Evolutionary conservation across 2,329 filamentous ascomycete genomes (phyloP).

Genomic region (Dactylellina sp.): DNA sequence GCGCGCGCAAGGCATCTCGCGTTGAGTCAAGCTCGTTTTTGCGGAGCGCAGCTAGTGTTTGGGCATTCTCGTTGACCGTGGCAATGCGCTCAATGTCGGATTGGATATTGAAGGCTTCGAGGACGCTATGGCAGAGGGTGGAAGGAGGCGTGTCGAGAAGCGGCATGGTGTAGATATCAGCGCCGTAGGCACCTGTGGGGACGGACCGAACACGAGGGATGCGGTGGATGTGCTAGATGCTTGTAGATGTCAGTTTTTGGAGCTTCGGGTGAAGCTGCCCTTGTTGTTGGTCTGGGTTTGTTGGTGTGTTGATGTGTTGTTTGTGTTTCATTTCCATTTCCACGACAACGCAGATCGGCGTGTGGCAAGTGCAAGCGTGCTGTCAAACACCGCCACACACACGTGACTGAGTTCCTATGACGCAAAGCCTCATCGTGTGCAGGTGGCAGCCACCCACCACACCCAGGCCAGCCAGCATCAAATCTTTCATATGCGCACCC

Average conservation of each 20-base stretch:
- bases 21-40: constrained; percentile 64
- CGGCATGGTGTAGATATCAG: constrained; percentile 20
- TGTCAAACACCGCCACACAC: constrained; percentile 32
- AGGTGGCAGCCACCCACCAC: neutral
- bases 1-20: constrained; percentile 55
- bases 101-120: constrained; percentile 79
- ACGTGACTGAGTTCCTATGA: constrained; percentile 43
- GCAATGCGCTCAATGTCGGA: constrained; percentile 86
- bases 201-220: neutral
- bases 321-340: constrained; percentile 54
- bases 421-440: constrained; percentile 53
- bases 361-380: constrained; percentile 30
- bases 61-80: constrained; percentile 85
- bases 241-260: constrained; percentile 34
- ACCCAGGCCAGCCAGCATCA: constrained; percentile 11
- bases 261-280: constrained; percentile 70
- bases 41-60: constrained; percentile 85
- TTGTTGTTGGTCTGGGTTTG: constrained; percentile 86
- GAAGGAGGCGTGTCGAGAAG: constrained; percentile 49
- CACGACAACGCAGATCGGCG: constrained; percentile 42
- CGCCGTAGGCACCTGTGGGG: neutral
- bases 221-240: neutral
- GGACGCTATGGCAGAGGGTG: constrained; percentile 46
- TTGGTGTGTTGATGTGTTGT: constrained; percentile 46
- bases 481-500: constrained; percentile 30